Evolutionary conservation across 2,329 filamentous ascomycete genomes (phyloP).

Genomic region (Nigrospora osmanthi): DNA sequence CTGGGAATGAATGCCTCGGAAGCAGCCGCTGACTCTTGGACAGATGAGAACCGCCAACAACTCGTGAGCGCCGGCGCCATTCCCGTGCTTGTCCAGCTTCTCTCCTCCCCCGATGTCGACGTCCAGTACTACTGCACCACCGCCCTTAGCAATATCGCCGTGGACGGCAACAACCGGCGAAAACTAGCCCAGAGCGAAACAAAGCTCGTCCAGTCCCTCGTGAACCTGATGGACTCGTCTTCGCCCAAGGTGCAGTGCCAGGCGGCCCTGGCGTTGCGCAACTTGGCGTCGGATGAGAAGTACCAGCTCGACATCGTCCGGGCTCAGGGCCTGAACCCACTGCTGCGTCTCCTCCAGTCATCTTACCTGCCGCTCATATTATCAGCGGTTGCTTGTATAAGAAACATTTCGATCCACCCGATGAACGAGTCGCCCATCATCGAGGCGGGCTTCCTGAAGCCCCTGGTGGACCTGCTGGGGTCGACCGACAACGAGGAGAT

Average conservation of each 20-base stretch:
- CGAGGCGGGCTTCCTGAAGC: slow-evolving; percentile 90
- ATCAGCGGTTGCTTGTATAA: slow-evolving; percentile 94
- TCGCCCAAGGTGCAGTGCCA: slow-evolving; percentile 98
- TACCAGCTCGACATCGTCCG: slow-evolving; percentile 97
- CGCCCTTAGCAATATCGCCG: slow-evolving; percentile 95
- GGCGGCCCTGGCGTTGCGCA: slow-evolving; percentile 86
- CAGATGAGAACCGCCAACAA: slow-evolving; percentile 96
- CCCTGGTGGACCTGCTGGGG: slow-evolving; percentile 85
- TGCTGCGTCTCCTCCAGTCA: slow-evolving; percentile 85
- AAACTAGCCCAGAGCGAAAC: slow-evolving; percentile 86
- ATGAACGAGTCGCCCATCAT: slow-evolving; percentile 98
- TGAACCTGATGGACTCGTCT: slow-evolving; percentile 94
- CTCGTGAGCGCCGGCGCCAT: slow-evolving; percentile 97
- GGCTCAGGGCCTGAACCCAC: slow-evolving; percentile 73
- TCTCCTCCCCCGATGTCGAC: slow-evolving; percentile 89
- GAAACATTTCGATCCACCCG: slow-evolving; percentile 97
- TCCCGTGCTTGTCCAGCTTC: slow-evolving; percentile 88
- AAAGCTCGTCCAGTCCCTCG: slow-evolving; percentile 85
- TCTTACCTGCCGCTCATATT: slow-evolving; percentile 93
- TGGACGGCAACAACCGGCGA: slow-evolving; percentile 84
- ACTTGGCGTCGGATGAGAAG: slow-evolving; percentile 95
- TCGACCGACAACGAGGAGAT: slow-evolving; percentile 98
- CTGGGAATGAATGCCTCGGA: slow-evolving; percentile 13
- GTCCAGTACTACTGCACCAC: slow-evolving; percentile 99
- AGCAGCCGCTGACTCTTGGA: slow-evolving; percentile 2